These are phyloP conservation scores for Amphichorda felina DNA, from an alignment of 2,329 filamentous ascomycete genomes.

Conservation along the genomic window DNA sequence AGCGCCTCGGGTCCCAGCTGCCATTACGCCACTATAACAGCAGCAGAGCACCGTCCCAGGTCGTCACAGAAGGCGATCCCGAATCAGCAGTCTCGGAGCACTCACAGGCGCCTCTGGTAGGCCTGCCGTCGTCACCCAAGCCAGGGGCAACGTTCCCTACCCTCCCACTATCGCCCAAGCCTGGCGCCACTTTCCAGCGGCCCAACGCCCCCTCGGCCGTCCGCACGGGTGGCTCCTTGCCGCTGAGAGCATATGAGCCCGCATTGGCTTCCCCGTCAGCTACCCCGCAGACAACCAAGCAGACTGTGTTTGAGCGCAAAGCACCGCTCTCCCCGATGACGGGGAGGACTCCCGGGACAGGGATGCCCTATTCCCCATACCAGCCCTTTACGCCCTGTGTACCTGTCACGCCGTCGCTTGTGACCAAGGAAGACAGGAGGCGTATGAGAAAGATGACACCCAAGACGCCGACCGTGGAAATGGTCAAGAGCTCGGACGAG, in stretches of 20 bases:
- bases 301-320: conserved; percentile 51
- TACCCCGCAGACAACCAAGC: conserved; percentile 37
- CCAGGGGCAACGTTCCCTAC: conserved; percentile 19
- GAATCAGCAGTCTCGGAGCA: conserved; percentile 39
- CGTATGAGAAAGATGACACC: conserved; percentile 52
- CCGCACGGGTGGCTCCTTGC: conserved; percentile 43
- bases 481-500: conserved; percentile 52
- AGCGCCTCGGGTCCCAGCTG: conserved; percentile 34
- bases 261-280: conserved; percentile 36
- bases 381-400: conserved; percentile 68
- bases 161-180: conserved; percentile 38
- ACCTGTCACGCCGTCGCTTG: conserved; percentile 64
- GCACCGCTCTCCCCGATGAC: conserved; percentile 42
- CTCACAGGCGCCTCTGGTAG: conserved; percentile 37
- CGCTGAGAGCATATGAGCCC: conserved; percentile 51
- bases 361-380: conserved; percentile 65
- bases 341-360: conserved; percentile 50
- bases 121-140: conserved; percentile 33
- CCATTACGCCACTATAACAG: conserved; percentile 9
- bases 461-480: conserved; percentile 48
- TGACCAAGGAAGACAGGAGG: conserved; percentile 60
- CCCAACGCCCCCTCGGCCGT: conserved; percentile 40
- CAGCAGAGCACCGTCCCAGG: conserved; percentile 22
- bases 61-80: conserved; percentile 31
- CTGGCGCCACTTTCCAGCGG: conserved; percentile 35